Conservation (phyloP, 805 yeast species). For the Saccharomyces eubayanus region DNA sequence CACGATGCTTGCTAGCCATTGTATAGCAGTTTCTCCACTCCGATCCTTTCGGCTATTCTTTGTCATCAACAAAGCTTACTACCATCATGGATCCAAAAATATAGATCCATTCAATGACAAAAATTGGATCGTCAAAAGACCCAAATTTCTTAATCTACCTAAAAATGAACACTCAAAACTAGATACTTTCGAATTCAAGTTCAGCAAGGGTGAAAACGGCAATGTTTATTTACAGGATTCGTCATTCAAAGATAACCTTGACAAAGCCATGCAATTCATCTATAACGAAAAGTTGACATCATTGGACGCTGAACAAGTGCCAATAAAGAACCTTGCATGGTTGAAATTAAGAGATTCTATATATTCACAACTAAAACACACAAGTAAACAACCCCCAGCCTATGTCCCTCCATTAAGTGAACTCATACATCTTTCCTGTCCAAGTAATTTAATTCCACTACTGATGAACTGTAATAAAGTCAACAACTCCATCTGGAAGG, state of each 20-base stretch:
- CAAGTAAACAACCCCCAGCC: not conserved
- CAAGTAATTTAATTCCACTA: slow-evolving; percentile 1
- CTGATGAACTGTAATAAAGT: slow-evolving; percentile 5
- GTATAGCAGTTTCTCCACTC: not conserved
- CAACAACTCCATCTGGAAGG: slow-evolving; percentile 7
- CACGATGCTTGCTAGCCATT: not conserved
- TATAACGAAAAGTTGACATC: slow-evolving; percentile 14
- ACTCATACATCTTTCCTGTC: not conserved
- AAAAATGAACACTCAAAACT: not conserved
- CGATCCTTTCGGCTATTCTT: not conserved
- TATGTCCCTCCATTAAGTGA: not conserved
- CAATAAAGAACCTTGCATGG: slow-evolving; percentile 9
- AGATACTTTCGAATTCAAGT: not conserved
- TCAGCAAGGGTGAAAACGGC: not conserved
- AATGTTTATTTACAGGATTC: slow-evolving; percentile 7
- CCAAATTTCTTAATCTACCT: slow-evolving; percentile 4
- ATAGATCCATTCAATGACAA: slow-evolving; percentile 2
- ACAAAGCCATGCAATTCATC: slow-evolving; percentile 9
- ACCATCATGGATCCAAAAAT: not conserved
- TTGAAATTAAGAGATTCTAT: slow-evolving; percentile 12
- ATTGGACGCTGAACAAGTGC: slow-evolving; percentile 2
- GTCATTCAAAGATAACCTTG: slow-evolving; percentile 8
- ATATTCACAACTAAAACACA: slow-evolving; percentile 5
- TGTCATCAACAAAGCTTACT: not conserved
- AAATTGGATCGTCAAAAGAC: slow-evolving; percentile 5